Conservation (phyloP, 1,284 basidiomycete genomes). For the Termitomyces sp. region DNA sequence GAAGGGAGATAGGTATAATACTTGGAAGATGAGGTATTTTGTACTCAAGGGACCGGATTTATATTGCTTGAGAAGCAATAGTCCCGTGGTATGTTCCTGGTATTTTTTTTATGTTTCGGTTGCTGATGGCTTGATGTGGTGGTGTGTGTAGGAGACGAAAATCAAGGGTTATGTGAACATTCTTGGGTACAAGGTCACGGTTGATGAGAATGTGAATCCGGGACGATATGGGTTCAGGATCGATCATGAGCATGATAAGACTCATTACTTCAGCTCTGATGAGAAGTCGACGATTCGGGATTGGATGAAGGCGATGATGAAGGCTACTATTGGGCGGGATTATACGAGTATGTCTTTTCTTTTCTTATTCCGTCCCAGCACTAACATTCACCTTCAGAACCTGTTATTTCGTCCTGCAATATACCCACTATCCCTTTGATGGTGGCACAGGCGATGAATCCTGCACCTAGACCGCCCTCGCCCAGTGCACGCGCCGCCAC, state of each 20-base stretch:
- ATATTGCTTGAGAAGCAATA: conserved; percentile 78
- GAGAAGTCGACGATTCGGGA: conserved; percentile 82
- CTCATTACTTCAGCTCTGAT: conserved; percentile 89
- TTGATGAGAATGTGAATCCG: conserved; percentile 89
- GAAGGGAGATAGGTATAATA: conserved; percentile 89
- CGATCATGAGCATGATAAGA: conserved; percentile 83
- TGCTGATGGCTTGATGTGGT: not conserved
- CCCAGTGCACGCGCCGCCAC: conserved; percentile 85
- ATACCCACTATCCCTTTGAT: conserved; percentile 94
- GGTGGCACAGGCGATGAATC: conserved; percentile 95
- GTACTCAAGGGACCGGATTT: conserved; percentile 91
- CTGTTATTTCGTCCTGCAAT: conserved; percentile 95
- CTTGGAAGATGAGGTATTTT: conserved; percentile 92
- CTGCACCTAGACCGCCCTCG: conserved; percentile 90
- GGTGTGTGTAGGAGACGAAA: conserved; percentile 72
- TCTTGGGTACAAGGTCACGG: conserved; percentile 87
- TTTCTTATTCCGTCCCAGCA: not conserved
- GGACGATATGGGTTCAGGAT: conserved; percentile 96
- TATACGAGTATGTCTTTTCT: conserved; percentile 64
- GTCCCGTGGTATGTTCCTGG: conserved; percentile 48
- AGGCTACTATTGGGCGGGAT: conserved; percentile 93
- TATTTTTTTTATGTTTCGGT: conserved; percentile 1
- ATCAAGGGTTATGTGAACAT: conserved; percentile 97
- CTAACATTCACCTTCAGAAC: conserved; percentile 46
- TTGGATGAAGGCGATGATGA: conserved; percentile 99